Base-by-base conservation (phyloP, 345 rosid genomes). In the Pistacia vera region DNA sequence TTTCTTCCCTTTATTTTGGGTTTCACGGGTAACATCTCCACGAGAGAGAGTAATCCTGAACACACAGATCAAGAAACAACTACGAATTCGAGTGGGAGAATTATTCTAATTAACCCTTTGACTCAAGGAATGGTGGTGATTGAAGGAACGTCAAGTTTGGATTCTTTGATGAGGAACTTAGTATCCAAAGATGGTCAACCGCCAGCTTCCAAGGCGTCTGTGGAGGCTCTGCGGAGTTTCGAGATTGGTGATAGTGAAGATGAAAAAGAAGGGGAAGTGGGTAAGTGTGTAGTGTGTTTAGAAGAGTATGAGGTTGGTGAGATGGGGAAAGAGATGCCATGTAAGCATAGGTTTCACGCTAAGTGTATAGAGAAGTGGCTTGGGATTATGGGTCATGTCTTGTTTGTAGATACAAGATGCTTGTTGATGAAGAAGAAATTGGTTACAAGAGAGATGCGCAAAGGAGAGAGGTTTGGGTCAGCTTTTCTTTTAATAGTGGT, bases 301-400 rank as follows among this genome's bases (percentile, higher is more conserved):
- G 98, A 93, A 66, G 87, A 85, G 72, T 84, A 85, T 85, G 82
- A 72, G 68, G 48, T 4, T 8, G 90, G 88, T 56, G 89, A 74
- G 65, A 54, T 72, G 65, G 93, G 58, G 9, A 85, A 83, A 85
- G 95, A 87, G 88, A 93, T n/a, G n/a, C n/a, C n/a, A n/a, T n/a
- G n/a, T n/a, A n/a, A n/a, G n/a, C n/a, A n/a, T n/a, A n/a, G n/a
- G n/a, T n/a, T n/a, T n/a, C n/a, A n/a, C n/a, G n/a, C n/a, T n/a
- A n/a, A n/a, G n/a, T n/a, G n/a, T n/a, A n/a, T n/a, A n/a, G n/a
- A n/a, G n/a, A n/a, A n/a, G n/a, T n/a, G n/a, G n/a, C n/a, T n/a
- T n/a, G n/a, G 87, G 60, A 89, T 66, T 93, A 87, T 80, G 93
- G 97, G 33, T 85, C 90, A 1, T 95, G 98, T 83, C 98, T 98